A percentile compares a stretch with the other conserved stretches of the same genome.
Conservation (phyloP, 2,329 filamentous ascomycete species). For the Cercospora zeina region DNA sequence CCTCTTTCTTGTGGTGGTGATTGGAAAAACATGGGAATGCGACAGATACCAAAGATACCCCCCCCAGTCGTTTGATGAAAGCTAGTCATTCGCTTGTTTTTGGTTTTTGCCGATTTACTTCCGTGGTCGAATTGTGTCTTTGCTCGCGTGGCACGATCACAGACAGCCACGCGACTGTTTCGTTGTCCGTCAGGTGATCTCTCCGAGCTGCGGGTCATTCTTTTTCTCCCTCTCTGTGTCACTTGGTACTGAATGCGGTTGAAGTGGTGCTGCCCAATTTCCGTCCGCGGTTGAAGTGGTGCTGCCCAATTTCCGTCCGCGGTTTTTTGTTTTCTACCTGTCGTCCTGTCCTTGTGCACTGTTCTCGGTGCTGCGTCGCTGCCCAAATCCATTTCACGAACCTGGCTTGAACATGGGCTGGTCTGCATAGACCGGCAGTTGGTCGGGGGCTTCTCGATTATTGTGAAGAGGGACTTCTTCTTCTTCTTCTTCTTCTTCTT, state of each 20-base stretch:
- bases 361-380: background rate
- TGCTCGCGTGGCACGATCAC: background rate
- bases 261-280: background rate
- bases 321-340: too few species aligned
- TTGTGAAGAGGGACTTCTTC: too few species aligned
- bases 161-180: constrained; percentile 4
- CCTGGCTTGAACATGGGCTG: too few species aligned
- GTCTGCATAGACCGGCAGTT: too few species aligned
- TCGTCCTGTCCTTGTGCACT: background rate
- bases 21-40: background rate
- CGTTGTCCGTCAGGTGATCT: background rate
- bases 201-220: constrained; percentile 42
- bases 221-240: constrained; percentile 30
- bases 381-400: background rate
- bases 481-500: too few species aligned
- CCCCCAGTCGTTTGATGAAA: constrained; percentile 7
- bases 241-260: too few species aligned
- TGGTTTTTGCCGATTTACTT: background rate
- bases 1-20: background rate
- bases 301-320: too few species aligned
- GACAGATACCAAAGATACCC: constrained; percentile 18
- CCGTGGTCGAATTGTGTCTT: background rate
- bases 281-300: too few species aligned
- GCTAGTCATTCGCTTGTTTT: background rate
- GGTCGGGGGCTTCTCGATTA: too few species aligned